Percentiles rank a stretch among this genome's conserved stretches.
Conservation (phyloP, 805 yeast genomes). For the Wickerhamiella lipophila region DNA sequence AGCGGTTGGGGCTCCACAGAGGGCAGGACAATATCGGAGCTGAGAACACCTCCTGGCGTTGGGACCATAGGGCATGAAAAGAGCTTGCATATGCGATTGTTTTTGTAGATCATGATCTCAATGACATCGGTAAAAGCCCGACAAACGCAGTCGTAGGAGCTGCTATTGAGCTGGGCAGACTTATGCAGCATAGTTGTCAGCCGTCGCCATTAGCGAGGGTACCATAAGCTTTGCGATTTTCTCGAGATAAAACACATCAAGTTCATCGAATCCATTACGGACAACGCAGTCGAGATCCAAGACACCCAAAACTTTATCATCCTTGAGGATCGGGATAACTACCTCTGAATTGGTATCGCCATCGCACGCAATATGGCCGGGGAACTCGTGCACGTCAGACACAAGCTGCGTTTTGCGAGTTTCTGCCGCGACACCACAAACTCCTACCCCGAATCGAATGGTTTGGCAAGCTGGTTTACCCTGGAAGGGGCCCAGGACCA, state of each 20-base stretch:
- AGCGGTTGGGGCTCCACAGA: slow-evolving; percentile 19
- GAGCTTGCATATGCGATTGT: slow-evolving; percentile 24
- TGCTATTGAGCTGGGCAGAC: slow-evolving; percentile 16
- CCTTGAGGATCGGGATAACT: slow-evolving; percentile 63
- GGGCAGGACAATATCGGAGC: slow-evolving; percentile 17
- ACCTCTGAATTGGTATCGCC: slow-evolving; percentile 89
- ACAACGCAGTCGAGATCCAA: slow-evolving; percentile 73
- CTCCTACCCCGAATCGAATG: slow-evolving; percentile 70
- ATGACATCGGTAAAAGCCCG: slow-evolving; percentile 25
- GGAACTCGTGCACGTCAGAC: slow-evolving; percentile 59
- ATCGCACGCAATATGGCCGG: slow-evolving; percentile 96
- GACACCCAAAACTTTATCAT: slow-evolving; percentile 48
- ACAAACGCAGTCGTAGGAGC: slow-evolving; percentile 24
- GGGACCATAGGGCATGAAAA: slow-evolving; percentile 21
- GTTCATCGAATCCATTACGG: slow-evolving; percentile 50
- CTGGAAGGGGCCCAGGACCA: slow-evolving; percentile 84
- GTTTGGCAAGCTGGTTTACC: slow-evolving; percentile 94
- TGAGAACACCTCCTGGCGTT: slow-evolving; percentile 15
- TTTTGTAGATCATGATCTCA: slow-evolving; percentile 24
- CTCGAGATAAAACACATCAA: slow-evolving; percentile 50
- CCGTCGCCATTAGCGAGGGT: slow-evolving; percentile 15
- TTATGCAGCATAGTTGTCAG: slow-evolving; percentile 5
- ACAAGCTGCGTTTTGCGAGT: slow-evolving; percentile 56
- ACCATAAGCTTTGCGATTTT: slow-evolving; percentile 42
- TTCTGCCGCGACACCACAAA: slow-evolving; percentile 77